Percentiles rank a stretch among this genome's conserved stretches.
These are phyloP conservation scores for Trichophyton simii DNA, from an alignment of 2,329 filamentous ascomycete genomes.

Conservation along the genomic window DNA sequence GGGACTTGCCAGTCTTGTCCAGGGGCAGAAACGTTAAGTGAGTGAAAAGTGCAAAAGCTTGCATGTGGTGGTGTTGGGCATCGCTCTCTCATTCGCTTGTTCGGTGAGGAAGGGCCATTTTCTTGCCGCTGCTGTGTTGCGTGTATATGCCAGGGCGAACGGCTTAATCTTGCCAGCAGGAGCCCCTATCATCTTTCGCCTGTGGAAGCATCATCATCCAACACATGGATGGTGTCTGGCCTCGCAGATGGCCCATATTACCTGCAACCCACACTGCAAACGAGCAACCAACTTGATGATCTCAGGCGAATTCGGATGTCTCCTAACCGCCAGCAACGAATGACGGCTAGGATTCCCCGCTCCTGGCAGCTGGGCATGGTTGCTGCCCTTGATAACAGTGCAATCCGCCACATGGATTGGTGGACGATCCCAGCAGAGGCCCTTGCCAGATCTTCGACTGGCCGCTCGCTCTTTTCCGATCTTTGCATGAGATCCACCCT, in stretches of 20 bases:
- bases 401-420: not conserved
- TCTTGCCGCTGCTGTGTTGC: constrained; percentile 1
- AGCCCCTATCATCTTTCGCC: not conserved
- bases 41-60: not conserved
- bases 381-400: not conserved
- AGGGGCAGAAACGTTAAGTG: not conserved
- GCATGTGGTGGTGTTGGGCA: not conserved
- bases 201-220: not conserved
- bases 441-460: not conserved
- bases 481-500: not conserved
- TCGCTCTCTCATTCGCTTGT: not conserved
- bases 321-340: not conserved
- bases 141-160: not conserved
- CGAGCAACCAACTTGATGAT: not conserved
- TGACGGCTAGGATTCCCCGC: constrained; percentile 1
- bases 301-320: not conserved
- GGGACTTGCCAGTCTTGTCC: not conserved
- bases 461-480: not conserved
- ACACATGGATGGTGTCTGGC: not conserved
- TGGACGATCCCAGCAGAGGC: not conserved
- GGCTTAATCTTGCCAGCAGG: not conserved
- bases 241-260: not conserved
- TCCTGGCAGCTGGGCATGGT: not conserved
- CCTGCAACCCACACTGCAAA: not conserved
- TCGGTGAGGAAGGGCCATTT: not conserved